Evolutionary conservation across 805 yeast genomes (phyloP).

Genomic region (Metahyphopichia silvanorum): DNA sequence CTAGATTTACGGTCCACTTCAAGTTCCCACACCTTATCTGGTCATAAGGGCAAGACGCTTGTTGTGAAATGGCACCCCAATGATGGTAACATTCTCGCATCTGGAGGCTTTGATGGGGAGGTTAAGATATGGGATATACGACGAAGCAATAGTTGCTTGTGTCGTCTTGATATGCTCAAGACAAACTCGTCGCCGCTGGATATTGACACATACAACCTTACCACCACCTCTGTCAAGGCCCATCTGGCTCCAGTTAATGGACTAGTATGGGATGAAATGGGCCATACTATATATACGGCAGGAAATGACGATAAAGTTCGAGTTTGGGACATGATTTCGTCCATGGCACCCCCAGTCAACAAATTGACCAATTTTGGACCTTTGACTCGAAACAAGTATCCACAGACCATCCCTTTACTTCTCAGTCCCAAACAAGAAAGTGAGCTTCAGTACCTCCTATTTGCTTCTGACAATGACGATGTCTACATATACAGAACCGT

Average conservation of each 20-base stretch:
- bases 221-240: slow-evolving; percentile 48
- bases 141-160: slow-evolving; percentile 58
- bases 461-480: slow-evolving; percentile 77
- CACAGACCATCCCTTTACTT: slow-evolving; percentile 48
- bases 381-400: slow-evolving; percentile 59
- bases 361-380: slow-evolving; percentile 77
- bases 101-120: slow-evolving; percentile 82
- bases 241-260: slow-evolving; percentile 82
- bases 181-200: slow-evolving; percentile 25
- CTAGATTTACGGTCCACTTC: slow-evolving; percentile 73
- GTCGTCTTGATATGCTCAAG: slow-evolving; percentile 56
- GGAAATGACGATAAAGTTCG: slow-evolving; percentile 81
- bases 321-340: slow-evolving; percentile 64
- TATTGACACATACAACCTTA: slow-evolving; percentile 19
- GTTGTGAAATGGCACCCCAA: slow-evolving; percentile 75
- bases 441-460: slow-evolving; percentile 55
- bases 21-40: slow-evolving; percentile 66
- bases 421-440: slow-evolving; percentile 52
- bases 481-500: slow-evolving; percentile 52
- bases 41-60: slow-evolving; percentile 55
- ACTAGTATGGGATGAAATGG: slow-evolving; percentile 66
- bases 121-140: slow-evolving; percentile 86
- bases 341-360: slow-evolving; percentile 45
- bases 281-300: slow-evolving; percentile 57
- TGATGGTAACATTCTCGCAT: slow-evolving; percentile 57